Evolutionary conservation across 176 grass and related monocot genomes (phyloP).

Genomic region (Aegilops bicornis): DNA sequence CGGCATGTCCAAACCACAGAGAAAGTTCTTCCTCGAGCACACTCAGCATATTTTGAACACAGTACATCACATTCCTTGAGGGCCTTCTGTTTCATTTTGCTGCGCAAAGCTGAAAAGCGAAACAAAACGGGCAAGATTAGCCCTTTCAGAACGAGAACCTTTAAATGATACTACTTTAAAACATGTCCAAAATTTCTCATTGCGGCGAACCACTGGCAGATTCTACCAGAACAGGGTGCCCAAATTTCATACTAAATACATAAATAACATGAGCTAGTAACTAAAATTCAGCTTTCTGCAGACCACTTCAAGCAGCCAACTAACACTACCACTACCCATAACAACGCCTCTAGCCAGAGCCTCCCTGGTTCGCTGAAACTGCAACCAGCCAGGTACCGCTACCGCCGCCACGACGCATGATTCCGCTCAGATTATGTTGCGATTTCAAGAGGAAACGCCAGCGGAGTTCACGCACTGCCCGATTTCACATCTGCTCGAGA

Average conservation of each 20-base stretch:
- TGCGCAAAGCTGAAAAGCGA: conserved; percentile 69
- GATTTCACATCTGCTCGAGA: neutral
- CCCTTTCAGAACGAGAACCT: neutral
- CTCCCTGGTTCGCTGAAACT: neutral
- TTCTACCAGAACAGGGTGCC: neutral
- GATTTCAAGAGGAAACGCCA: neutral
- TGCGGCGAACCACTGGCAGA: neutral
- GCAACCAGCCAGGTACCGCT: neutral
- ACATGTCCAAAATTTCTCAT: neutral
- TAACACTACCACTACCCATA: neutral
- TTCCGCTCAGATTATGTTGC: neutral
- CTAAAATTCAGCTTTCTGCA: neutral
- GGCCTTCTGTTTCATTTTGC: conserved; percentile 98
- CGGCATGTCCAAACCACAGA: conserved; percentile 87
- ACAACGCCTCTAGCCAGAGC: too few species aligned
- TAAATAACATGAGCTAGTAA: neutral
- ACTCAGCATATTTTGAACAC: conserved; percentile 93
- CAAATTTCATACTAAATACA: neutral
- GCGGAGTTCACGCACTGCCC: neutral
- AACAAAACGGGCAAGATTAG: neutral
- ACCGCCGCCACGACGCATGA: neutral
- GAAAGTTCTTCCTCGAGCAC: conserved; percentile 88
- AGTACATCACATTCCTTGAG: conserved; percentile 76
- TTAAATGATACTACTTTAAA: neutral
- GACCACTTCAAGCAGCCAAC: neutral